These are phyloP conservation scores for Fusarium torulosum DNA, from an alignment of 2,329 filamentous ascomycete species.

Conservation along the genomic window DNA sequence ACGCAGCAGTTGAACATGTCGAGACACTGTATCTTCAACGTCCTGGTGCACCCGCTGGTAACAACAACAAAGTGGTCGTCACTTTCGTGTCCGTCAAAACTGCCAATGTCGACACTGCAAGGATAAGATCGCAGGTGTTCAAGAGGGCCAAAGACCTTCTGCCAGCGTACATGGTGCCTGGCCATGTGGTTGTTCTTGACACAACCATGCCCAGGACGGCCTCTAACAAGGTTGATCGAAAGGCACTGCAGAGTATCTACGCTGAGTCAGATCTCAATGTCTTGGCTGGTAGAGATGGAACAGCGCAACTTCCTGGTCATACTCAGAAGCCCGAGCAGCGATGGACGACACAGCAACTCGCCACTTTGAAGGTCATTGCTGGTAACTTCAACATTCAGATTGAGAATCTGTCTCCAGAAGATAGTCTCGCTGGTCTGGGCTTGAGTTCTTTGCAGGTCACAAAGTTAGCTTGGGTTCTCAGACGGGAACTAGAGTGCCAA, in stretches of 20 bases:
- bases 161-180: constrained; percentile 30
- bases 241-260: constrained; percentile 24
- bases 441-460: constrained; percentile 33
- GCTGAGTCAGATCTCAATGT: not conserved
- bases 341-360: constrained; percentile 2
- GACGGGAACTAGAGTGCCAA: constrained; percentile 14
- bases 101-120: not conserved
- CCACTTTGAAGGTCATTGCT: constrained; percentile 2
- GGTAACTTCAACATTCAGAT: constrained; percentile 20
- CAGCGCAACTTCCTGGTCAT: rapidly evolving
- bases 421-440: constrained; percentile 27
- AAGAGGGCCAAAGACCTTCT: constrained; percentile 19
- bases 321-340: not conserved
- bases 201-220: constrained; percentile 31
- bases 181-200: constrained; percentile 26
- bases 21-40: constrained; percentile 19
- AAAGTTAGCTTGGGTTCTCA: constrained; percentile 23
- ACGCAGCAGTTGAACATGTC: constrained; percentile 16
- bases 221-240: constrained; percentile 34
- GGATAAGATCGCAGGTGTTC: constrained; percentile 18
- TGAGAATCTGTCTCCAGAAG: constrained; percentile 1
- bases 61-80: constrained; percentile 25
- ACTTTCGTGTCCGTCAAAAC: constrained; percentile 31
- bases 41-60: not conserved
- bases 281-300: not conserved